Evolutionary conservation across 768 basidiomycete genomes (phyloP).

Genomic region (Mycena chlorophos): DNA sequence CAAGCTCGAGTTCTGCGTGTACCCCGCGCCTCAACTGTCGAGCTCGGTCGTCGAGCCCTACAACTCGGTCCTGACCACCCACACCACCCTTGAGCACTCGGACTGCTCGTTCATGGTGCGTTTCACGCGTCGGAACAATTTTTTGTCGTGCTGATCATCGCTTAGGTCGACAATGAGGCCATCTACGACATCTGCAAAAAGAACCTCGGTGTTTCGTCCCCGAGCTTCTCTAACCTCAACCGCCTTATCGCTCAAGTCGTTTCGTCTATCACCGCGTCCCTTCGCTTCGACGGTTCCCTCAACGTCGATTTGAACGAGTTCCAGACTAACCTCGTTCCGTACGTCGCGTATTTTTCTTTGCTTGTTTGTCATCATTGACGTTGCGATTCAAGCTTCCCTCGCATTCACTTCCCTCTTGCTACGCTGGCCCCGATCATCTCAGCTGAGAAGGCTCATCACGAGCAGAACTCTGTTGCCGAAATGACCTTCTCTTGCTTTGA

Average conservation of each 20-base stretch:
- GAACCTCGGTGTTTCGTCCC: slow-evolving; percentile 79
- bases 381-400: slow-evolving; percentile 80
- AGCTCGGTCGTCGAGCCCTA: slow-evolving; percentile 98
- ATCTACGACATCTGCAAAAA: slow-evolving; percentile 99
- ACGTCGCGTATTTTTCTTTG: slow-evolving; percentile 46
- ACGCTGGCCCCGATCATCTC: slow-evolving; percentile 94
- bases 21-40: slow-evolving; percentile 89
- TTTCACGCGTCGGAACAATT: slow-evolving; percentile 4
- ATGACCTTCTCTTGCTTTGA: slow-evolving; percentile 99
- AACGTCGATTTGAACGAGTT: slow-evolving; percentile 98
- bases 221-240: slow-evolving; percentile 92
- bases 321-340: slow-evolving; percentile 98
- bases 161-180: slow-evolving; percentile 81
- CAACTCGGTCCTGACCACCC: slow-evolving; percentile 95
- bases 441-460: slow-evolving; percentile 90
- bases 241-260: slow-evolving; percentile 98
- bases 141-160: slow-evolving; percentile 1
- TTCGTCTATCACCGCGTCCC: slow-evolving; percentile 94
- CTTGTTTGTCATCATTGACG: slow-evolving; percentile 21
- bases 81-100: slow-evolving; percentile 97
- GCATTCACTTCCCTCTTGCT: slow-evolving; percentile 97
- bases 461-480: slow-evolving; percentile 95
- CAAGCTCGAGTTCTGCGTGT: slow-evolving; percentile 97
- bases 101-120: slow-evolving; percentile 98
- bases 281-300: slow-evolving; percentile 95